phyloP scores from a whole-genome alignment of 2,329 filamentous ascomycete genomes.

The Clarireedia hainanense region DNA sequence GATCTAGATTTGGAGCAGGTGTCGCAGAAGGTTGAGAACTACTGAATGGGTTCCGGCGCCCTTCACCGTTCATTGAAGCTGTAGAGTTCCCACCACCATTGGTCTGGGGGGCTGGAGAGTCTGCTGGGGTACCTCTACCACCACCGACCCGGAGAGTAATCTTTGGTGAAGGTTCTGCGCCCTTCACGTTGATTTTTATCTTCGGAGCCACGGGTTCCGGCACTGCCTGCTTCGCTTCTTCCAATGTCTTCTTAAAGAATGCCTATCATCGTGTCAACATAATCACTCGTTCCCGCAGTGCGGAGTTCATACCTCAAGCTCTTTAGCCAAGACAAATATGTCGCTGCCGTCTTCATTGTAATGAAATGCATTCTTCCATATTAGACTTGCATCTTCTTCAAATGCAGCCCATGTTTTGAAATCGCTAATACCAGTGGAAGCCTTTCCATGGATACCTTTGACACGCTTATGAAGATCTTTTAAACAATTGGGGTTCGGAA shows the following conservation, averaged over 20 bases:
- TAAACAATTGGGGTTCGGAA: slow-evolving; percentile 72
- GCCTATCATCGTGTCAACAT: slow-evolving; percentile 39
- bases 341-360: slow-evolving; percentile 92
- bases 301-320: slow-evolving; percentile 58
- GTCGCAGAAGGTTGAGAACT: slow-evolving; percentile 17
- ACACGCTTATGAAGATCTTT: slow-evolving; percentile 71
- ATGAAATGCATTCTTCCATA: slow-evolving; percentile 82
- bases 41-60: slow-evolving; percentile 27
- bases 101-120: slow-evolving; percentile 41
- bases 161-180: slow-evolving; percentile 49
- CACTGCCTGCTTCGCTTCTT: slow-evolving; percentile 64
- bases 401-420: slow-evolving; percentile 80
- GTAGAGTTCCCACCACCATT: slow-evolving; percentile 25
- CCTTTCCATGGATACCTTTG: slow-evolving; percentile 61
- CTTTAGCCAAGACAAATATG: slow-evolving; percentile 67
- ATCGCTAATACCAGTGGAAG: slow-evolving; percentile 51
- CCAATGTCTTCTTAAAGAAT: slow-evolving; percentile 60
- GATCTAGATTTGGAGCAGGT: slow-evolving; percentile 22
- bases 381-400: slow-evolving; percentile 68
- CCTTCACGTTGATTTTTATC: slow-evolving; percentile 62
- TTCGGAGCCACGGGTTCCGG: slow-evolving; percentile 66
- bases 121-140: slow-evolving; percentile 38
- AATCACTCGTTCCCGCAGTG: background rate
- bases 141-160: slow-evolving; percentile 66
- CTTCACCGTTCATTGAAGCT: slow-evolving; percentile 16